Conservation (phyloP, 495 filamentous ascomycete genomes). For the Amorphotheca resinae region DNA sequence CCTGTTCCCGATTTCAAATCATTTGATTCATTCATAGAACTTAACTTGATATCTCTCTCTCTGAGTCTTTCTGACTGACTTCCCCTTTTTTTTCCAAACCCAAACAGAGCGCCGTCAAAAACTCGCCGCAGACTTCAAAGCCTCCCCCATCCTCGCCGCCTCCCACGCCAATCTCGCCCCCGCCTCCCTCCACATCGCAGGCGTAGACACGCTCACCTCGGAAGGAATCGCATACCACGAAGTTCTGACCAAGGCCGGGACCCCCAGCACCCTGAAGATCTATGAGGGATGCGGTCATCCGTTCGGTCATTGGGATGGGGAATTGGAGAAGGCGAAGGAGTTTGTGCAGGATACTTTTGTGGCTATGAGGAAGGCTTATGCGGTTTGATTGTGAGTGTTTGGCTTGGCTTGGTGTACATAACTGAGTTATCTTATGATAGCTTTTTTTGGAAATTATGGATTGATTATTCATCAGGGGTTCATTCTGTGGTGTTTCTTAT, state of each 20-base stretch:
- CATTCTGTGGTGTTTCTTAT: too few species aligned
- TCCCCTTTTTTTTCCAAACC: too few species aligned
- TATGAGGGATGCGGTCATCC: constrained; percentile 28
- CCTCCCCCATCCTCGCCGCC: constrained; percentile 26
- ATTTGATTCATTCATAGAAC: too few species aligned
- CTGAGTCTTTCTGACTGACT: too few species aligned
- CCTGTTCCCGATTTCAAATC: not conserved
- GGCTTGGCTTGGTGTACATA: too few species aligned
- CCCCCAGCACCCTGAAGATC: constrained; percentile 24
- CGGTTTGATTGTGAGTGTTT: too few species aligned
- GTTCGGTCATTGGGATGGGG: constrained; percentile 27
- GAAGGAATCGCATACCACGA: constrained; percentile 27
- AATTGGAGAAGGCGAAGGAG: constrained; percentile 21
- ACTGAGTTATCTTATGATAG: too few species aligned
- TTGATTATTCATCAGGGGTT: too few species aligned
- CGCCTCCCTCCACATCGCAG: constrained; percentile 24
- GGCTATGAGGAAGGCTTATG: constrained; percentile 22
- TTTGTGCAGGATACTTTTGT: constrained; percentile 24
- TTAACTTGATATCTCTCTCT: too few species aligned
- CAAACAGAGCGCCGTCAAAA: constrained; percentile 13
- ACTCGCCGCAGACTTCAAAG: constrained; percentile 22
- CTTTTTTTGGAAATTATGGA: too few species aligned
- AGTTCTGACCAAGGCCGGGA: constrained; percentile 23
- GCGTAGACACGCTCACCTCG: constrained; percentile 25
- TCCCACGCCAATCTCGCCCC: constrained; percentile 25